Conservation (phyloP, 305 asterid species). For the Salvia sclarea region DNA sequence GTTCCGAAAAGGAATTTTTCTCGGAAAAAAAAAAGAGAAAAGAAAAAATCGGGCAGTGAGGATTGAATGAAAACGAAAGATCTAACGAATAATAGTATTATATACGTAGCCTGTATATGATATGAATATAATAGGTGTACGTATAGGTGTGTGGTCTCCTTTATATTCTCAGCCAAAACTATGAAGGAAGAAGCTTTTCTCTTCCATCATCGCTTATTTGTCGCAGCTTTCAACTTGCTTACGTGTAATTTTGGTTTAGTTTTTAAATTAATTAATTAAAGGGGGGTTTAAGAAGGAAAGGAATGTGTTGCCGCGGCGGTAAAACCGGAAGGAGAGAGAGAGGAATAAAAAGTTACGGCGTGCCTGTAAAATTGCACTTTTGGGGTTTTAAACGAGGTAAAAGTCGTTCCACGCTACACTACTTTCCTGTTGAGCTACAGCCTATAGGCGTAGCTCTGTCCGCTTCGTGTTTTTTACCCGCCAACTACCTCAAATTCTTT, state of each 20-base stretch:
- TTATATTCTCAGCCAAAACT: constrained; percentile 42
- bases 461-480: constrained; percentile 28
- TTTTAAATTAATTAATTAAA: constrained; percentile 23
- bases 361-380: constrained; percentile 29
- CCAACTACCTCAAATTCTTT: too few species aligned
- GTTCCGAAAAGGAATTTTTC: constrained; percentile 21
- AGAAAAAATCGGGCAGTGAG: constrained; percentile 29
- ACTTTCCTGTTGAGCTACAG: constrained; percentile 32
- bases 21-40: constrained; percentile 28
- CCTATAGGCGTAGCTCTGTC: constrained; percentile 29
- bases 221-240: not conserved
- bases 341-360: constrained; percentile 26
- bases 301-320: constrained; percentile 24
- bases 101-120: too few species aligned
- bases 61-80: constrained; percentile 42
- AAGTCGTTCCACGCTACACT: constrained; percentile 34
- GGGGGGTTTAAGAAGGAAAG: not conserved
- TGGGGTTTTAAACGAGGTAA: constrained; percentile 8
- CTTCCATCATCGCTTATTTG: too few species aligned
- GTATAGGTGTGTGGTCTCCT: constrained; percentile 9
- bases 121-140: constrained; percentile 16
- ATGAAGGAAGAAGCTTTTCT: too few species aligned
- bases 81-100: constrained; percentile 15
- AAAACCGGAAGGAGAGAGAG: constrained; percentile 30
- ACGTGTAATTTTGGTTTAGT: constrained; percentile 36